phyloP scores from a whole-genome alignment of 2,329 filamentous ascomycete genomes.

The Aspergillus thermomutatus region DNA sequence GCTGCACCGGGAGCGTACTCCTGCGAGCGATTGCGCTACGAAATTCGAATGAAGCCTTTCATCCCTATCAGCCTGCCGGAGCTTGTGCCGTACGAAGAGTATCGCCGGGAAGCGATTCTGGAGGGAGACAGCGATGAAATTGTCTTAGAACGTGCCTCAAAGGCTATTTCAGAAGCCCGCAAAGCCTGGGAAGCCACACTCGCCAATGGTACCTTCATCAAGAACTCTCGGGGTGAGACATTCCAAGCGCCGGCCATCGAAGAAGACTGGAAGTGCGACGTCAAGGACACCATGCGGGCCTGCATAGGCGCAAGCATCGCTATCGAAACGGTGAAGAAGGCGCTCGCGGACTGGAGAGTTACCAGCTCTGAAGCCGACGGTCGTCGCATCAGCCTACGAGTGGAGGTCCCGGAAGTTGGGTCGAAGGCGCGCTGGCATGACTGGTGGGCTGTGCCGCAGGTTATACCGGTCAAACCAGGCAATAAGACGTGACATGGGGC shows the following conservation, averaged over 20 bases:
- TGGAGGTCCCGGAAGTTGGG: slow-evolving; percentile 37
- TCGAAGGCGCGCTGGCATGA: slow-evolving; percentile 43
- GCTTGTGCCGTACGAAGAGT: slow-evolving; percentile 63
- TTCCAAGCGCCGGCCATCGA: slow-evolving; percentile 50
- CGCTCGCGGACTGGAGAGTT: slow-evolving; percentile 37
- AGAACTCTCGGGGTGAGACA: slow-evolving; percentile 9
- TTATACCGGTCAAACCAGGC: slow-evolving; percentile 16
- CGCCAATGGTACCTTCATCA: slow-evolving; percentile 35
- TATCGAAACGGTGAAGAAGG: slow-evolving; percentile 58
- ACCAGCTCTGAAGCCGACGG: not conserved
- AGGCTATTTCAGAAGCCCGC: slow-evolving; percentile 38
- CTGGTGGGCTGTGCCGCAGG: slow-evolving; percentile 44
- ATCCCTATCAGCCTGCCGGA: slow-evolving; percentile 64
- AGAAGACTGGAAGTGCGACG: slow-evolving; percentile 59
- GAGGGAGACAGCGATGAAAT: slow-evolving; percentile 42
- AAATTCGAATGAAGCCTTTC: slow-evolving; percentile 85
- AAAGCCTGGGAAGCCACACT: slow-evolving; percentile 44
- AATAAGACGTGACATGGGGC: slow-evolving; percentile 13
- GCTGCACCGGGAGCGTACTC: slow-evolving; percentile 60
- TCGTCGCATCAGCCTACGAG: slow-evolving; percentile 22
- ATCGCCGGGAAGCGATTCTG: slow-evolving; percentile 44
- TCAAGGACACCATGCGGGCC: slow-evolving; percentile 63
- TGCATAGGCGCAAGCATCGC: slow-evolving; percentile 68
- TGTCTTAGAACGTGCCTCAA: slow-evolving; percentile 39
- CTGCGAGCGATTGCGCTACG: slow-evolving; percentile 66